Base-by-base conservation (phyloP, 306 rosid species). In the Malus asiatica region DNA sequence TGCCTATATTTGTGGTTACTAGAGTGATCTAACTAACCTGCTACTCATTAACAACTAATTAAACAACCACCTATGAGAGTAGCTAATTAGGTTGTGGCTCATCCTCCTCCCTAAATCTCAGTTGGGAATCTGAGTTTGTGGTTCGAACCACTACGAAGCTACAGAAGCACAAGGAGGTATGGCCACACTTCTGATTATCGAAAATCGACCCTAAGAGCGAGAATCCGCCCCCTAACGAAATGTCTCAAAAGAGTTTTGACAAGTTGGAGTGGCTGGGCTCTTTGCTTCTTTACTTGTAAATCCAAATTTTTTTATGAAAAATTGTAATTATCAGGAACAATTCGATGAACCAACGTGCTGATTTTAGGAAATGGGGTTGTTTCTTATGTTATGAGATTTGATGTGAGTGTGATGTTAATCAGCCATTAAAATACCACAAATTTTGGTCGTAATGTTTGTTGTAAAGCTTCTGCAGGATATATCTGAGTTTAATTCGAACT, bases 401-500 rank as follows among this genome's bases (percentile, higher is more conserved):
- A 35, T 8, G 70, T 33, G 22, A 18, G 70, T 66, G 48, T 35
- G 48, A 20, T 66, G 4, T 6, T 66, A 38, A 35, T 64, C 12
- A 8, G 8, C 6, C 42, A 1, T 32, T 64, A 23, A 30, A 63
- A 63, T 63, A 16, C 42, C 42, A 6, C 6, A 64, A 3, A 1
- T 40, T 40, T 40, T 10, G 40, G 68, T 59, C 14, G 27, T 73
- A 25, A 59, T 59, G 27, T 59, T 10, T 73, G 57, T 25, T 8
- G 38, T 38, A 1, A 59, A 57, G 68, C 27, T 61, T 61, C 58
- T 74, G 58, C n/a, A 74, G 2, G 38, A 33, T 59, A 11, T 44
- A 74, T 33, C 1, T 10, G 30, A 11, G 6, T 61, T 60, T 44
- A 30, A 14, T 3, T 44, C 11, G 20, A 74, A 45, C 90, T 92